Percentiles rank a stretch among this genome's conserved stretches.
Conservation (phyloP, 139 green algal species). For the Raphidocelis subcapitata region DNA sequence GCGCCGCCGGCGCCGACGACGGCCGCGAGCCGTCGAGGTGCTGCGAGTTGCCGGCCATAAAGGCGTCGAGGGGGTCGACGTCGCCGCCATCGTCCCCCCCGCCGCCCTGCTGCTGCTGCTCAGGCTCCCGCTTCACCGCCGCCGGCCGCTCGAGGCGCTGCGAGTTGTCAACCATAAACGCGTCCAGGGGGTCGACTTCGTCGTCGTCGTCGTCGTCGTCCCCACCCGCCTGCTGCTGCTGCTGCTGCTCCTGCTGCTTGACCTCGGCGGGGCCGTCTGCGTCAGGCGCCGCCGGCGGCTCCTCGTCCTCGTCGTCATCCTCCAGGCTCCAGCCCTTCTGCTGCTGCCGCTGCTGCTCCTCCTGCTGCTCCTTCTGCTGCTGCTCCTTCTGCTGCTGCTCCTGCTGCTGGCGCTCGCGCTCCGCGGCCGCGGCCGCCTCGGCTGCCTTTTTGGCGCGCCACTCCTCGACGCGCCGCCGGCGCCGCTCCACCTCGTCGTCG, state of each 20-base stretch:
- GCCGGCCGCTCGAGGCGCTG: slow-evolving; percentile 38
- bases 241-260: slow-evolving; percentile 11
- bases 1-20: too few relatives aligned
- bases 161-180: slow-evolving; percentile 85
- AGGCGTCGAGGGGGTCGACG: slow-evolving; percentile 93
- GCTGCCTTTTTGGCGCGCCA: slow-evolving; percentile 57
- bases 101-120: slow-evolving; percentile 4
- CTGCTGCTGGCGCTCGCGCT: slow-evolving; percentile 8
- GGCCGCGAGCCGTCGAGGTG: too few relatives aligned
- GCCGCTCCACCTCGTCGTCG: slow-evolving; percentile 67
- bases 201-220: slow-evolving; percentile 55
- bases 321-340: slow-evolving; percentile 62
- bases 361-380: background rate
- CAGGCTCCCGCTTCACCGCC: slow-evolving; percentile 8
- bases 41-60: slow-evolving; percentile 62
- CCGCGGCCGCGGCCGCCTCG: slow-evolving; percentile 24
- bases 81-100: slow-evolving; percentile 40
- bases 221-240: slow-evolving; percentile 1
- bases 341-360: background rate
- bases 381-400: slow-evolving; percentile 6
- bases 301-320: slow-evolving; percentile 55
- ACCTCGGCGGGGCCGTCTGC: too few relatives aligned
- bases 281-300: too few relatives aligned
- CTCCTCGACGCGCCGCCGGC: slow-evolving; percentile 65
- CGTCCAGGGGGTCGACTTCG: slow-evolving; percentile 91